These are phyloP conservation scores for Draba incana DNA, from an alignment of 345 rosid species.

Conservation along the genomic window DNA sequence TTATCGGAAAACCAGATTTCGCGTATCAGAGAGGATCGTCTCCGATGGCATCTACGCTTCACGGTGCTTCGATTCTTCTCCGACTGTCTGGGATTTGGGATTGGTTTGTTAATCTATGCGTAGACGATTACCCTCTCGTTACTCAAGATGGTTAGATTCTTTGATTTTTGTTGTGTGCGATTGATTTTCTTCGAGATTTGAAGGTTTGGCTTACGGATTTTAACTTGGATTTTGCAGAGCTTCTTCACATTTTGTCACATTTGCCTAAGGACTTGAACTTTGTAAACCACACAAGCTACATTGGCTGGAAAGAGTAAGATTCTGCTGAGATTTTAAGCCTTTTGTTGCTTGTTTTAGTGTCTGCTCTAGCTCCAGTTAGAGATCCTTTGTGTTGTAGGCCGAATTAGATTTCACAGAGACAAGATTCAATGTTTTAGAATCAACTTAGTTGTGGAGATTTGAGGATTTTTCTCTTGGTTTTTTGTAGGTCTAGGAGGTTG, in stretches of 20 bases:
- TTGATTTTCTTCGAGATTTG: background rate
- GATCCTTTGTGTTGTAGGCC: conserved; percentile 7
- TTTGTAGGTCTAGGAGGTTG: conserved; percentile 67
- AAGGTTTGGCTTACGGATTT: conserved; percentile 10
- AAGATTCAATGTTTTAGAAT: background rate
- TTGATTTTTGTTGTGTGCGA: background rate
- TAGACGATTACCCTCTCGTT: conserved; percentile 87
- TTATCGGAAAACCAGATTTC: conserved; percentile 82
- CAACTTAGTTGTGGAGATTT: background rate
- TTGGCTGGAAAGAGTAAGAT: conserved; percentile 96
- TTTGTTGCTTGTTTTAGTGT: conserved; percentile 4
- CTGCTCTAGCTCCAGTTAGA: background rate
- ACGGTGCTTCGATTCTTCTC: conserved; percentile 86
- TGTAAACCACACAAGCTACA: conserved; percentile 78
- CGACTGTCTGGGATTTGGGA: conserved; percentile 76
- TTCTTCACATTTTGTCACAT: conserved; percentile 89
- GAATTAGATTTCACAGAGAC: background rate
- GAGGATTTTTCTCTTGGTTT: conserved; percentile 15
- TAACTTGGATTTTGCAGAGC: conserved; percentile 61
- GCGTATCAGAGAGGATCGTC: conserved; percentile 79
- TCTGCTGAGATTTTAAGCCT: background rate
- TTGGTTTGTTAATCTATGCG: conserved; percentile 77
- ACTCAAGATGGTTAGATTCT: conserved; percentile 74
- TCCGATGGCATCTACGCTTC: conserved; percentile 73
- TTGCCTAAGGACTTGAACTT: conserved; percentile 83